Evolutionary conservation across 1,284 basidiomycete species (phyloP), one percentile per base, ranked within the genome.

Genomic region (Inonotus hispidus): DNA sequence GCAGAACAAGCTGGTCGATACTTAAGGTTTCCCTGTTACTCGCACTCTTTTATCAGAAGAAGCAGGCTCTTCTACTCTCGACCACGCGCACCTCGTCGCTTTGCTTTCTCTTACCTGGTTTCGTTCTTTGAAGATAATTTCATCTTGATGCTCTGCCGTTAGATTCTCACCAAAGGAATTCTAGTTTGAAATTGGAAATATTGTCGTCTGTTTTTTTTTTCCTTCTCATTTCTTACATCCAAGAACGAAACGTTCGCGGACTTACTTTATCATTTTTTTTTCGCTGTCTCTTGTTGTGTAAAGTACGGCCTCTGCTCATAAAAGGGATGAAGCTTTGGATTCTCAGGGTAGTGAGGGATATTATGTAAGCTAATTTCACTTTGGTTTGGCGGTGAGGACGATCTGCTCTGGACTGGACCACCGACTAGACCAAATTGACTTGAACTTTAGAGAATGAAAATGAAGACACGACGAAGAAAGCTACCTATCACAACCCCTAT

Each of bases 401-500:
- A n/a, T n/a, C n/a, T n/a, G n/a, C n/a, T n/a, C n/a, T n/a, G n/a
- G n/a, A n/a, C n/a, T n/a, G n/a, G n/a, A n/a, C n/a, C n/a, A n/a
- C n/a, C n/a, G n/a, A n/a, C n/a, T n/a, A n/a, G n/a, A n/a, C n/a
- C n/a, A 8, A 23, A 49, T 25, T 19, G n/a, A n/a, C 21, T 25
- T 32, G 32, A 3, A 8, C 32, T 32, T 32, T 32, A 3, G 32
- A 43, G 19, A 23, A 62, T 59, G 52, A 65, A 61, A 39, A 37
- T 38, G 16, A 62, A 62, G 47, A 45, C 45, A 14, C 58, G 61
- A 2, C 45, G 49, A 21, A 29, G 59, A 45, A 66, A 66, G 57
- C 41, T 39, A 8, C 65, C 63, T 50, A 53, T 66, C 35, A 63
- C 61, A 8, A 21, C 58, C 14, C 41, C 41, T n/a, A 7, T 21